phyloP scores from a whole-genome alignment of 768 basidiomycete species.

The Lactifluus rugatus region DNA sequence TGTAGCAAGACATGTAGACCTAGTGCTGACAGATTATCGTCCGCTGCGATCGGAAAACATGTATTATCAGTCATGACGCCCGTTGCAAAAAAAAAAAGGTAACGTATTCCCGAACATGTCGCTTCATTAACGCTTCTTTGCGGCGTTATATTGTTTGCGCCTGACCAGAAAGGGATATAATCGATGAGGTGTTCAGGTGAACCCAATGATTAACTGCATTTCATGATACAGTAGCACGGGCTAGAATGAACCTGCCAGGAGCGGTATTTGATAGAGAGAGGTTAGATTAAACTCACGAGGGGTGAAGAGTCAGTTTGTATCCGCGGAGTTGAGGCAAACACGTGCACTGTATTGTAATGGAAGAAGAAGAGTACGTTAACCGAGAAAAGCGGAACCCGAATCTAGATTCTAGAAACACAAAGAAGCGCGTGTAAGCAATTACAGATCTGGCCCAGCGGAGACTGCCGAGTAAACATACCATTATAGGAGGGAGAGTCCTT shows the following conservation, averaged over 20 bases:
- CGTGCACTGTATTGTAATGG: too few species aligned
- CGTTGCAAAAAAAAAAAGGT: not conserved
- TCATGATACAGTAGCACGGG: not conserved
- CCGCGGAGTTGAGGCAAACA: not conserved
- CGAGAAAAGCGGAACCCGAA: not conserved
- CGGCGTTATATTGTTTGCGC: not conserved
- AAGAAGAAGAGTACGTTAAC: too few species aligned
- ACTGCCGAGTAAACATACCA: not conserved
- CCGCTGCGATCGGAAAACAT: not conserved
- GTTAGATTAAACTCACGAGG: too few species aligned
- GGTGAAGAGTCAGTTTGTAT: not conserved
- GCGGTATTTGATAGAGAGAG: not conserved
- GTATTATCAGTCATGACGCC: not conserved
- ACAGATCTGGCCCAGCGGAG: not conserved
- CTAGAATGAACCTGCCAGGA: not conserved
- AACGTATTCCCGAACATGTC: not conserved
- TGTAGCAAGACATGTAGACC: not conserved
- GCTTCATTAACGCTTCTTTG: not conserved
- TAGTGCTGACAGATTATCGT: not conserved
- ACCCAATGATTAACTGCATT: not conserved
- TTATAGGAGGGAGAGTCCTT: too few species aligned
- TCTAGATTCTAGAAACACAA: not conserved
- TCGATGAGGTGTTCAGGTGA: too few species aligned
- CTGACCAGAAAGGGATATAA: conserved; percentile 3
- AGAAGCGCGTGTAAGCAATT: too few species aligned